Evolutionary conservation across 2,329 filamentous ascomycete species (phyloP), one percentile per base, ranked within the genome.

Genomic region (Arthrobotrys musiformis): DNA sequence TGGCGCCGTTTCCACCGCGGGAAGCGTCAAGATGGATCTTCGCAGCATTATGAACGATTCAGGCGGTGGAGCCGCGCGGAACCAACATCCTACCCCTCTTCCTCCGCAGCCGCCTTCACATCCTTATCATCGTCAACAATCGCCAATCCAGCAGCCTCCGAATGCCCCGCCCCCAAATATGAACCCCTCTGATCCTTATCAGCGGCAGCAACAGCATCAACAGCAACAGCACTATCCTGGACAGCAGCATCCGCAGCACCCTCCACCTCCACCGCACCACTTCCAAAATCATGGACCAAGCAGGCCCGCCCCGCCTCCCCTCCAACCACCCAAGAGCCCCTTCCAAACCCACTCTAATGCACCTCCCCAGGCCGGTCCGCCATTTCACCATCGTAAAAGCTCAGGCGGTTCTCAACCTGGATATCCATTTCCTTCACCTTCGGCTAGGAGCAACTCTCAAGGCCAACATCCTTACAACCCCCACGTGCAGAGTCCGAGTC

Each of bases 21-120:
- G 52, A 35, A 54, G 54, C 35, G 35, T 60, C 54, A 50, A 42
- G 26, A 81, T 81, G 80, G 79, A 81, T 66, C 79, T 81, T 75
- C 79, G 80, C 58, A 79, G 74, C 33, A 80, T 81, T 78, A 78
- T 81, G 66, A 81, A 81, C 74, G 78, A 79, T 44, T 72, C 79
- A 35, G 72, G 73, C n/a, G 67, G 74, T 56, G 44, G 77, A 46
- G 69, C 79, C 61, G 48, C 78, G 61, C 60, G 70, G 44, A 69
- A 75, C 30, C 76, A 77, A 19, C 75, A 56, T 15, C 60, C 74
- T 64, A 64, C 68, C 40, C 67, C 77, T 60, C 66, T 61, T 72
- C 56, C 62, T 35, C 62, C 77, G 11, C 67, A 67, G 22, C 50
- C 50, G 5, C 52, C 62, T 6, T 67, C 68, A 8, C 70, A 69